phyloP scores from a whole-genome alignment of 1,139 yeast genomes.

The Blastobotrys illinoisensis region DNA sequence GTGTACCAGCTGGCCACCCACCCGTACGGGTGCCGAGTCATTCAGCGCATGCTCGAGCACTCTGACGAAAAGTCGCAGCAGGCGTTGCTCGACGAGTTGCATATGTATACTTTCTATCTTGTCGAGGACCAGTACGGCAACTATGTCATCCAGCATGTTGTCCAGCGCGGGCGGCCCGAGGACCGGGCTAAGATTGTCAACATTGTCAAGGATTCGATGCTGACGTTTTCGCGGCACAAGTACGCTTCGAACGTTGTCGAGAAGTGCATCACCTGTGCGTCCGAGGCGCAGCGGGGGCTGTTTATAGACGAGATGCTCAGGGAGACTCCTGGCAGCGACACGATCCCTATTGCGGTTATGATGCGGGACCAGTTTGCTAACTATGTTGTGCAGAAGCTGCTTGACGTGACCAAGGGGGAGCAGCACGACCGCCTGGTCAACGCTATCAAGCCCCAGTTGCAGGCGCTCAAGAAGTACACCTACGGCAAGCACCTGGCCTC shows the following conservation, averaged over 20 bases:
- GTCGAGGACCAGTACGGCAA: conserved; percentile 97
- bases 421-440: conserved; percentile 41
- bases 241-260: conserved; percentile 98
- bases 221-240: conserved; percentile 84
- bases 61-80: conserved; percentile 55
- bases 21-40: conserved; percentile 96
- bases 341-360: conserved; percentile 49
- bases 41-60: conserved; percentile 84
- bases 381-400: conserved; percentile 90
- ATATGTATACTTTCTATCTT: conserved; percentile 64
- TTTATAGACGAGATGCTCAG: conserved; percentile 60
- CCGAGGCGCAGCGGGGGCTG: conserved; percentile 51
- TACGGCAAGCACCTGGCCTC: conserved; percentile 83
- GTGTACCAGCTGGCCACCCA: conserved; percentile 88
- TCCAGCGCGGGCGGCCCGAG: conserved; percentile 64
- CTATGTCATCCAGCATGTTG: conserved; percentile 92
- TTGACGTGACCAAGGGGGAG: conserved; percentile 68
- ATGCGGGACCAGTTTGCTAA: conserved; percentile 98
- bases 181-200: conserved; percentile 49
- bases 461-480: conserved; percentile 36
- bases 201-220: conserved; percentile 54
- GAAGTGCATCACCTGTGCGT: conserved; percentile 77
- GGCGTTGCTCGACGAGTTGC: conserved; percentile 60
- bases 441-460: conserved; percentile 37
- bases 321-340: conserved; percentile 40